Percentiles rank a stretch among this genome's conserved stretches.
phyloP scores from a whole-genome alignment of 1,139 yeast species.

The Saccharomyces hybrid region DNA sequence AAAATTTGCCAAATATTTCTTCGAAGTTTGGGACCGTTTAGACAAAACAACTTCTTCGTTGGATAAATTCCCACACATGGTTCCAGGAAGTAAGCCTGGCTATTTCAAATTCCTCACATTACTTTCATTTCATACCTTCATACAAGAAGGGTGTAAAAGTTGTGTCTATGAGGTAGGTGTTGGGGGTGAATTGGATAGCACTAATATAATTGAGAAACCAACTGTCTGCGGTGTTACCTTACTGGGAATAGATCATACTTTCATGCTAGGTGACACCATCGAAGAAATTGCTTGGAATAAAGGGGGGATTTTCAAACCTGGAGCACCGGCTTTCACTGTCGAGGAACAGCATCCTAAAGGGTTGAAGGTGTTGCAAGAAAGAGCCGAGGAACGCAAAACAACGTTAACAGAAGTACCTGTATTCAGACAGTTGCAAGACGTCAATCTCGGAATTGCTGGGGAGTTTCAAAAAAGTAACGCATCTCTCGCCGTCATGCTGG shows the following conservation, averaged over 20 bases:
- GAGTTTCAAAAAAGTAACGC: slow-evolving; percentile 83
- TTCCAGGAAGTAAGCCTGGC: slow-evolving; percentile 71
- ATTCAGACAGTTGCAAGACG: slow-evolving; percentile 34
- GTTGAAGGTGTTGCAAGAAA: slow-evolving; percentile 43
- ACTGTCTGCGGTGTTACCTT: slow-evolving; percentile 80
- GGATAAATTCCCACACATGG: slow-evolving; percentile 63
- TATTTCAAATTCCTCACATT: slow-evolving; percentile 88
- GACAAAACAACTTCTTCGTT: slow-evolving; percentile 51
- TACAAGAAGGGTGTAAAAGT: slow-evolving; percentile 79
- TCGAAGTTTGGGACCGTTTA: slow-evolving; percentile 85
- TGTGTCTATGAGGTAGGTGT: slow-evolving; percentile 97
- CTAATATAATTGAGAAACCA: slow-evolving; percentile 75
- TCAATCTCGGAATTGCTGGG: slow-evolving; percentile 74
- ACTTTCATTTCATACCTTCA: slow-evolving; percentile 81
- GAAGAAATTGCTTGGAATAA: slow-evolving; percentile 94
- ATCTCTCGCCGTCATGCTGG: slow-evolving; percentile 73
- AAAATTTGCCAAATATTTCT: slow-evolving; percentile 78
- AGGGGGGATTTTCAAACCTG: slow-evolving; percentile 79
- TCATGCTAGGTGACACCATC: slow-evolving; percentile 80
- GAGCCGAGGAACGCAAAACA: slow-evolving; percentile 61
- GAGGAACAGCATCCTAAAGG: slow-evolving; percentile 49
- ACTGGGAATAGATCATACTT: slow-evolving; percentile 87
- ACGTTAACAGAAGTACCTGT: slow-evolving; percentile 45
- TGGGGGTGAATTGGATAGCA: slow-evolving; percentile 95
- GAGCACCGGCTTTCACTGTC: slow-evolving; percentile 60